Evolutionary conservation across 345 rosid genomes (phyloP).

Genomic region (Nephelium lappaceum): DNA sequence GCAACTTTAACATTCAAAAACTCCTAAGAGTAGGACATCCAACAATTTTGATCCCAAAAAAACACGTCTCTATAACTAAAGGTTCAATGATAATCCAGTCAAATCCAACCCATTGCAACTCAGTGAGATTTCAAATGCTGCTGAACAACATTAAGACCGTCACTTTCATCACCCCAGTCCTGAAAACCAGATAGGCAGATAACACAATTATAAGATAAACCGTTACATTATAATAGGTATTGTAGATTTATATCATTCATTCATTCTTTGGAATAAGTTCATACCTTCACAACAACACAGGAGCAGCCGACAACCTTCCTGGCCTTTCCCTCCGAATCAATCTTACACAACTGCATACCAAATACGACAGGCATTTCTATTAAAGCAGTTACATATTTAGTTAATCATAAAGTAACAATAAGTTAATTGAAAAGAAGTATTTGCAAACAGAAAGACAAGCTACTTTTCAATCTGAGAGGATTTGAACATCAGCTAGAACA

Average conservation of each 20-base stretch:
- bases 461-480: background rate
- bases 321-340: conserved; percentile 85
- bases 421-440: background rate
- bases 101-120: conserved; percentile 12
- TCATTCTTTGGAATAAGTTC: background rate
- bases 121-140: conserved; percentile 52
- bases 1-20: conserved; percentile 7
- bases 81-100: background rate
- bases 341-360: conserved; percentile 69
- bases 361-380: background rate
- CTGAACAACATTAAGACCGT: conserved; percentile 52
- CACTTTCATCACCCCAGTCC: conserved; percentile 68
- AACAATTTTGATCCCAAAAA: background rate
- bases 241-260: background rate
- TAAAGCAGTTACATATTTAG: background rate
- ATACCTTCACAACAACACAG: conserved; percentile 81
- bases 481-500: background rate
- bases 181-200: conserved; percentile 20
- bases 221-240: background rate
- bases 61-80: background rate
- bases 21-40: background rate
- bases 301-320: conserved; percentile 91
- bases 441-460: background rate
- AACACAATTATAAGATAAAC: background rate
- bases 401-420: background rate